Evolutionary conservation across 1,284 basidiomycete genomes (phyloP).

Genomic region (Ustilago vetiveriae): DNA sequence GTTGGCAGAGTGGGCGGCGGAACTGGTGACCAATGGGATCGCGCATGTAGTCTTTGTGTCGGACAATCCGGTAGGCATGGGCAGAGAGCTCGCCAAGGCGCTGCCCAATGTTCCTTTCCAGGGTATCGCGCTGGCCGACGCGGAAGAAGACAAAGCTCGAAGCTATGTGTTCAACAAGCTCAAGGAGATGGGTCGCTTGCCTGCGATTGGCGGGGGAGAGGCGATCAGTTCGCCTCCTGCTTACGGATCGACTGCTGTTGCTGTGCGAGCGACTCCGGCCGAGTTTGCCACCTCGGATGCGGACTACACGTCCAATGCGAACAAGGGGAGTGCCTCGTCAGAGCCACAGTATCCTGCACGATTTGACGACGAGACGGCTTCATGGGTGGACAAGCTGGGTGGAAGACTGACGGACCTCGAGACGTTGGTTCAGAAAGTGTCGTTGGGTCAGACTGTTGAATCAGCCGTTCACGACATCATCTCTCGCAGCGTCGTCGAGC

Average conservation of each 20-base stretch:
- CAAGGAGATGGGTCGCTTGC: constrained; percentile 70
- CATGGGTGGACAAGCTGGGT: constrained; percentile 61
- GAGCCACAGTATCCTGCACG: constrained; percentile 16
- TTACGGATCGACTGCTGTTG: constrained; percentile 4
- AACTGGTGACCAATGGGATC: constrained; percentile 70
- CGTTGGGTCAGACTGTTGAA: constrained; percentile 52
- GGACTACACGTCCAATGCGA: not conserved
- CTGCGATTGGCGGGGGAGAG: constrained; percentile 4
- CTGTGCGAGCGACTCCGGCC: not conserved
- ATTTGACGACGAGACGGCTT: constrained; percentile 48
- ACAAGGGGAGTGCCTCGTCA: not conserved
- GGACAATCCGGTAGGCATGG: constrained; percentile 83
- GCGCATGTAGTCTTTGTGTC: constrained; percentile 92
- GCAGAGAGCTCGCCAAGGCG: constrained; percentile 84
- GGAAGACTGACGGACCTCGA: constrained; percentile 63
- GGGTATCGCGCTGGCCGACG: constrained; percentile 72
- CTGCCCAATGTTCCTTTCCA: constrained; percentile 86
- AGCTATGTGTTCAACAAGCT: constrained; percentile 84
- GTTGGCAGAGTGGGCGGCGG: constrained; percentile 85
- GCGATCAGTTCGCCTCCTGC: constrained; percentile 1
- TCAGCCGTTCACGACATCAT: constrained; percentile 69
- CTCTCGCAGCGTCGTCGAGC: constrained; percentile 78
- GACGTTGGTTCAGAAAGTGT: constrained; percentile 58
- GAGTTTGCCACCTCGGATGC: constrained; percentile 6
- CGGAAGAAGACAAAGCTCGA: constrained; percentile 81